Evolutionary conservation across 768 basidiomycete genomes (phyloP).

Genomic region (Dacryopinax primogenitus): DNA sequence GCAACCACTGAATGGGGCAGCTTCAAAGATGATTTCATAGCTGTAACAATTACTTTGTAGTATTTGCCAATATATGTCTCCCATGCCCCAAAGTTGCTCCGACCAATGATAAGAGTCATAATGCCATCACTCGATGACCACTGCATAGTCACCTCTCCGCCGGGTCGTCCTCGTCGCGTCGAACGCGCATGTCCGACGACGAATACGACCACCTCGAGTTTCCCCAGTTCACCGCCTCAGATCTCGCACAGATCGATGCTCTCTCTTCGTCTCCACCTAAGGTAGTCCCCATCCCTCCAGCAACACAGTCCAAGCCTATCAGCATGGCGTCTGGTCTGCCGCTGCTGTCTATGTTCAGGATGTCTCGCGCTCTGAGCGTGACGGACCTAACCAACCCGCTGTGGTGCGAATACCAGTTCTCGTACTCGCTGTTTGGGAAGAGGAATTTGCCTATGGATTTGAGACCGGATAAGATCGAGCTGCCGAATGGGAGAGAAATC

Average conservation of each 20-base stretch:
- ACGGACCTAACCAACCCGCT: not conserved
- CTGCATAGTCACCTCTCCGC: no score
- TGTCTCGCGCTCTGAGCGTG: not conserved
- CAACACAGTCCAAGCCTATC: not conserved
- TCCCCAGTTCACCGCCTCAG: not conserved
- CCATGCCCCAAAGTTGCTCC: no score
- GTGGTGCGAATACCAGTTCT: constrained; percentile 6
- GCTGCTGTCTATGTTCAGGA: not conserved
- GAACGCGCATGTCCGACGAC: constrained; percentile 5
- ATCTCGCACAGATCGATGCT: not conserved
- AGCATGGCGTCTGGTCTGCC: not conserved
- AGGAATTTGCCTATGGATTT: not conserved
- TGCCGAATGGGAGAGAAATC: not conserved
- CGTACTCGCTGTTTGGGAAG: not conserved
- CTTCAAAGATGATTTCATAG: no score
- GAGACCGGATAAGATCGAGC: not conserved
- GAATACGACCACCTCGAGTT: constrained; percentile 1
- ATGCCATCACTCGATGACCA: no score
- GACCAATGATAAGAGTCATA: no score
- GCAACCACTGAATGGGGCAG: no score
- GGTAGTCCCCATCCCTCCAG: not conserved
- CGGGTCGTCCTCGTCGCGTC: no score
- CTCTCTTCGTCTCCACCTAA: not conserved
- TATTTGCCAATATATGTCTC: no score
- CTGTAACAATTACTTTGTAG: no score